These are phyloP conservation scores for Didymella lethalis DNA, from an alignment of 2,329 filamentous ascomycete genomes.

Conservation along the genomic window DNA sequence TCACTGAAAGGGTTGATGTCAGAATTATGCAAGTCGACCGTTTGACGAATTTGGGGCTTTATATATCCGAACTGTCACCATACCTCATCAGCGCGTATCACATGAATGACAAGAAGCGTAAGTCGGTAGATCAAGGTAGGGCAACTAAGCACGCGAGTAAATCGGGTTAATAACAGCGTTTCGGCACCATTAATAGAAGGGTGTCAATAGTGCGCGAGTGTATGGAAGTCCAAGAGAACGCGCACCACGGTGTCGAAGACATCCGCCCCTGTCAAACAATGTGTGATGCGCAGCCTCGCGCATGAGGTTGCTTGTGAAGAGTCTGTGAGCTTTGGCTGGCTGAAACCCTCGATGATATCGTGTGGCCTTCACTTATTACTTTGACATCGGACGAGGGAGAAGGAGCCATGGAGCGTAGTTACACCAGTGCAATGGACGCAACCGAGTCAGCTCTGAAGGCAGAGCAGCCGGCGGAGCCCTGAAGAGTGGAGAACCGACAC, in stretches of 20 bases:
- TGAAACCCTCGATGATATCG: neutral
- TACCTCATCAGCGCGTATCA: neutral
- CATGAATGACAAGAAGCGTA: neutral
- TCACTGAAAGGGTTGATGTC: neutral
- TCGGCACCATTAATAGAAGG: neutral
- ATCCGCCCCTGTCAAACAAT: neutral
- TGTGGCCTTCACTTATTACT: neutral
- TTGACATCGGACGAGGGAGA: neutral
- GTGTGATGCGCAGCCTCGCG: neutral
- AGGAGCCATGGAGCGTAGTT: neutral
- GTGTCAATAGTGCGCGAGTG: neutral
- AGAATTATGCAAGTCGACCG: neutral
- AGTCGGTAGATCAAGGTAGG: neutral
- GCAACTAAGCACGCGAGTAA: neutral
- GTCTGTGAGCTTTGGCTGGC: neutral
- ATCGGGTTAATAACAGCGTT: neutral
- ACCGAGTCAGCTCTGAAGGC: neutral
- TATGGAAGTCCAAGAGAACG: neutral
- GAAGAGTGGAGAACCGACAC: neutral
- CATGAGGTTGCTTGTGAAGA: neutral
- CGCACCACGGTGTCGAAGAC: neutral
- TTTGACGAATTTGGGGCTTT: neutral
- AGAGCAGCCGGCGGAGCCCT: neutral
- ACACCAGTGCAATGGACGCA: neutral
- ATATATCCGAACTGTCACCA: neutral